Percentiles rank a stretch among this genome's conserved stretches.
These are phyloP conservation scores for Phytophthora litchii DNA, from an alignment of 352 stramenopile species.

Conservation along the genomic window DNA sequence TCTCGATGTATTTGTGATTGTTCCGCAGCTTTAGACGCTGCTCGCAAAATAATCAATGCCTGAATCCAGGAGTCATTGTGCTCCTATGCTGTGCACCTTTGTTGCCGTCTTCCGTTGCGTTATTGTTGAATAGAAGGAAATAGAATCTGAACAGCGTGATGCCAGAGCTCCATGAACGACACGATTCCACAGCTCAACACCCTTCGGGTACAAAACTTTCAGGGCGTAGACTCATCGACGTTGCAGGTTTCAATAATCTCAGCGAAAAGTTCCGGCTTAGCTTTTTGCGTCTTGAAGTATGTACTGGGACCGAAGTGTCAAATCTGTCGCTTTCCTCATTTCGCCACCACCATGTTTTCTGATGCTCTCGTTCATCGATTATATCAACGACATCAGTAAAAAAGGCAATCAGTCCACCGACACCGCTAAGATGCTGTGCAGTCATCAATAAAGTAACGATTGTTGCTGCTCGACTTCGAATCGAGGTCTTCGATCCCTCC, in stretches of 20 bases:
- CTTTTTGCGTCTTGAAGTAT: conserved; percentile 40
- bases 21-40: conserved; percentile 58
- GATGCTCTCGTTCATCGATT: conserved; percentile 39
- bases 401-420: conserved; percentile 55
- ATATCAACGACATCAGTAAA: conserved; percentile 59
- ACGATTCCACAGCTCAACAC: conserved; percentile 57
- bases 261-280: conserved; percentile 65
- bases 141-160: conserved; percentile 29
- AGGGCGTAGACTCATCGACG: conserved; percentile 41
- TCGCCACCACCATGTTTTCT: conserved; percentile 15
- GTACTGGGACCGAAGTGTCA: conserved; percentile 57
- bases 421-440: conserved; percentile 55
- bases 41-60: conserved; percentile 68
- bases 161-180: conserved; percentile 52
- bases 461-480: too few species aligned
- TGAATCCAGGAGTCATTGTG: conserved; percentile 66
- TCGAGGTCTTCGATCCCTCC: too few species aligned
- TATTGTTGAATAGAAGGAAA: conserved; percentile 59
- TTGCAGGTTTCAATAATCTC: conserved; percentile 63
- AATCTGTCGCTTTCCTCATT: conserved; percentile 44
- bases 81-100: conserved; percentile 57
- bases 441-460: too few species aligned
- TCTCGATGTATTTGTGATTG: conserved; percentile 16
- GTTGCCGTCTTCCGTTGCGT: conserved; percentile 19
- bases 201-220: conserved; percentile 16